phyloP scores from a whole-genome alignment of 2,329 filamentous ascomycete species.

The Cladosporium sp. region DNA sequence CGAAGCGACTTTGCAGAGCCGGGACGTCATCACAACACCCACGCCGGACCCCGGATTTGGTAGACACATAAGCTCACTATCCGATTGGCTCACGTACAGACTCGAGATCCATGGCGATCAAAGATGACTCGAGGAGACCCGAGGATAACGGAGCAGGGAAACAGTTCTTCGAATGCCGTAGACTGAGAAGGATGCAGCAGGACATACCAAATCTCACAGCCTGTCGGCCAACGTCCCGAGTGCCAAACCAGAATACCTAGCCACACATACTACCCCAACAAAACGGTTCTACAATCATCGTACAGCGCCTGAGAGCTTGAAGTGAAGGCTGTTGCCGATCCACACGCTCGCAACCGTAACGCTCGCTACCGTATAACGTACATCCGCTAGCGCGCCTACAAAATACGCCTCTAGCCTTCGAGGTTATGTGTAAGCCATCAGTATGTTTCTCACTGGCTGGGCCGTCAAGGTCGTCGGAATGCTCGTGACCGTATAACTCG shows the following conservation, averaged over 20 bases:
- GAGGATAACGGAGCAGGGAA: too few species aligned
- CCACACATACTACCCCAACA: not conserved
- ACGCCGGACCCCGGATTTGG: not conserved
- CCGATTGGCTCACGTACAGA: not conserved
- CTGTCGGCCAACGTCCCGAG: not conserved
- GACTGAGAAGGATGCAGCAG: not conserved
- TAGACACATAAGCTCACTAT: not conserved
- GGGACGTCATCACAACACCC: not conserved
- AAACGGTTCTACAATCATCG: not conserved
- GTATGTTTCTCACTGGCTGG: too few species aligned
- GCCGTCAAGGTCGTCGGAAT: too few species aligned
- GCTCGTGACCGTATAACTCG: too few species aligned
- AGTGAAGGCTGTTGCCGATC: not conserved
- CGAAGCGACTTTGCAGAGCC: not conserved
- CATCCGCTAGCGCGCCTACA: not conserved
- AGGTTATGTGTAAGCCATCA: too few species aligned
- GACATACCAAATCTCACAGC: not conserved
- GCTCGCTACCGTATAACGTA: not conserved
- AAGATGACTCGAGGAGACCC: not conserved
- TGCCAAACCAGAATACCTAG: not conserved
- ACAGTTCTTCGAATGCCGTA: not conserved
- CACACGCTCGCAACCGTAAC: not conserved
- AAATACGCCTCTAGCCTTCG: not conserved
- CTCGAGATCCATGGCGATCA: not conserved
- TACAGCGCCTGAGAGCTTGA: not conserved